Evolutionary conservation across 1,284 basidiomycete species (phyloP).

Genomic region (Ganoderma resinaceum): DNA sequence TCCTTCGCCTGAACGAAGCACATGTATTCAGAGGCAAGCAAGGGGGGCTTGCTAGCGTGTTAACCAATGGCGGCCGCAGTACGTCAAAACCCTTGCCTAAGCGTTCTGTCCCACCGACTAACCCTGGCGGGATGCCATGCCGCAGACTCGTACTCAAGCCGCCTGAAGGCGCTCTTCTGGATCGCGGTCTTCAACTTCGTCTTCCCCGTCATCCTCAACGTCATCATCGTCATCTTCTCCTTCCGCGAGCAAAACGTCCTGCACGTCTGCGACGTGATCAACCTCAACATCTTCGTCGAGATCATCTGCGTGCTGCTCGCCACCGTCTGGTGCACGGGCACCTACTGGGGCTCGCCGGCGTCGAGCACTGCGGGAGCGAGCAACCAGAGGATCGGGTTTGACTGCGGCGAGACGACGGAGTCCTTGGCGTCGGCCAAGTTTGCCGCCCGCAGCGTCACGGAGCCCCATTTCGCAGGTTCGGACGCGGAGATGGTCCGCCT

Average conservation of each 20-base stretch:
- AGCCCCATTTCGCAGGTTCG: neutral
- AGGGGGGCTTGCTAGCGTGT: no score
- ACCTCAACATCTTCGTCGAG: constrained; percentile 27
- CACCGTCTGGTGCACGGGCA: neutral
- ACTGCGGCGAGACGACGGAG: neutral
- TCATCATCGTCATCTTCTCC: constrained; percentile 31
- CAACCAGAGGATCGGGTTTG: neutral
- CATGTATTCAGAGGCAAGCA: no score
- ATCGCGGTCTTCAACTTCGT: constrained; percentile 40
- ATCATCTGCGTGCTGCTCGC: constrained; percentile 32
- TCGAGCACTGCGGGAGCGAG: neutral
- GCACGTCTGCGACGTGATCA: constrained; percentile 22
- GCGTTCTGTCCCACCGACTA: neutral
- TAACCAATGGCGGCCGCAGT: neutral
- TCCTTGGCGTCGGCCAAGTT: neutral
- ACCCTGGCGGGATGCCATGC: constrained; percentile 27
- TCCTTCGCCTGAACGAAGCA: neutral
- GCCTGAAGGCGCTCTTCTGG: constrained; percentile 36
- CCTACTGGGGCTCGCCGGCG: no score
- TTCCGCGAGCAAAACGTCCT: constrained; percentile 15
- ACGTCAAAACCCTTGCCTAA: neutral
- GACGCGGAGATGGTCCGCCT: no score
- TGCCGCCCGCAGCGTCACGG: neutral
- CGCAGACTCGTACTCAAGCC: neutral
- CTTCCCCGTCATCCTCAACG: constrained; percentile 39